phyloP scores from a whole-genome alignment of 768 basidiomycete genomes.

The Pulveroboletus ravenelii region DNA sequence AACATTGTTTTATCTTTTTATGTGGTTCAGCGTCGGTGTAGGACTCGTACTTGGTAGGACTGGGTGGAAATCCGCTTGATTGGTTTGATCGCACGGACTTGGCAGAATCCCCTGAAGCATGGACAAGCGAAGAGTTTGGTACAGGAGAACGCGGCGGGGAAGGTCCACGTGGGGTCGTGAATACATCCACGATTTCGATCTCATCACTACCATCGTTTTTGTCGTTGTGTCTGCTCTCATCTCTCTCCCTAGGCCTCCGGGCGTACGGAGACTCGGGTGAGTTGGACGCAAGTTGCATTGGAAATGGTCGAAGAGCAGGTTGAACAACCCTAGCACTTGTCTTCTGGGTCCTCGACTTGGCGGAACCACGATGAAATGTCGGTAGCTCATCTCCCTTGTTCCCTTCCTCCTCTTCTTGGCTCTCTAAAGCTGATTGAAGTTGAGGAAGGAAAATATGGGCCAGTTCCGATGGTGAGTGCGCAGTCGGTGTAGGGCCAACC shows the following conservation, averaged over 20 bases:
- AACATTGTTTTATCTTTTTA: constrained; percentile 1
- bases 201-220: not conserved
- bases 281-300: constrained; percentile 18
- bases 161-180: constrained; percentile 17
- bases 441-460: constrained; percentile 7
- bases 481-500: not conserved
- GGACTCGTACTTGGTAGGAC: constrained; percentile 5
- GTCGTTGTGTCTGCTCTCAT: not conserved
- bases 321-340: not conserved
- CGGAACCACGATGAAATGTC: constrained; percentile 15
- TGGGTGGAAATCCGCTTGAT: constrained; percentile 7
- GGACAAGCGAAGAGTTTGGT: constrained; percentile 14
- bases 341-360: not conserved
- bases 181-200: constrained; percentile 18
- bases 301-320: constrained; percentile 22
- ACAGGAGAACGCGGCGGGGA: constrained; percentile 22
- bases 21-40: not conserved
- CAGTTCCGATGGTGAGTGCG: constrained; percentile 13
- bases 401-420: constrained; percentile 10
- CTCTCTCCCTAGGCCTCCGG: not conserved
- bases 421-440: constrained; percentile 2
- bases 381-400: constrained; percentile 15
- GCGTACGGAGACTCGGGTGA: not conserved
- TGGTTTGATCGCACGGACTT: not conserved
- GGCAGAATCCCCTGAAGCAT: not conserved